Conservation (phyloP, 441 rosid genomes). For the Brassica hybrid region DNA sequence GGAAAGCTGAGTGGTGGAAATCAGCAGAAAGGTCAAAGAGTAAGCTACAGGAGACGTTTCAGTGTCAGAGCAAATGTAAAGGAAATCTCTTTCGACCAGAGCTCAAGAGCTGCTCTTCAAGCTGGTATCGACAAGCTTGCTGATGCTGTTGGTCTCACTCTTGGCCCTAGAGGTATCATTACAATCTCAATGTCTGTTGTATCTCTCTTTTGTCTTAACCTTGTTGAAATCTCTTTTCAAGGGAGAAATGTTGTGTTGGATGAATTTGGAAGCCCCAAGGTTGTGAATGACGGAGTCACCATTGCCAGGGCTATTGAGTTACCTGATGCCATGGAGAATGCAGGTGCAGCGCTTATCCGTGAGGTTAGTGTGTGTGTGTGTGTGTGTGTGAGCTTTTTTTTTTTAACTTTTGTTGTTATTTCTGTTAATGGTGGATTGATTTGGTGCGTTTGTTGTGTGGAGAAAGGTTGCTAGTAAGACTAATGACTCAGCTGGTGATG, state of each 20-base stretch:
- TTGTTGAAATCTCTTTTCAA: constrained; percentile 32
- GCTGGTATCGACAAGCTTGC: no score
- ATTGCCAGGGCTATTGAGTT: constrained; percentile 94
- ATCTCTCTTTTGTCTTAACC: not conserved
- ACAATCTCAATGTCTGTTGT: not conserved
- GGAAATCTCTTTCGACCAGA: constrained; percentile 89
- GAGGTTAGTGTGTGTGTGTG: constrained; percentile 56
- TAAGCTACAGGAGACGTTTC: constrained; percentile 68
- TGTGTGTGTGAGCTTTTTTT: constrained; percentile 3
- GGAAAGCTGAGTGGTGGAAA: constrained; percentile 56
- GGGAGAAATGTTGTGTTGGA: constrained; percentile 98
- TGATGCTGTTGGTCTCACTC: constrained; percentile 90
- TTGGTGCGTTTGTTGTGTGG: constrained; percentile 27
- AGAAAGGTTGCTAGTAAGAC: constrained; percentile 95
- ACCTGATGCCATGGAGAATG: constrained; percentile 92
- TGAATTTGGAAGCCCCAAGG: constrained; percentile 93
- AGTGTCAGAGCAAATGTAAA: constrained; percentile 79
- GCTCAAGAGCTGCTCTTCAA: constrained; percentile 76
- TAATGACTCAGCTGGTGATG: constrained; percentile 98
- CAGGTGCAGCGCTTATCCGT: constrained; percentile 94
- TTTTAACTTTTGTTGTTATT: not conserved
- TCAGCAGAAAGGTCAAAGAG: constrained; percentile 53
- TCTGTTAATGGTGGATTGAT: constrained; percentile 35
- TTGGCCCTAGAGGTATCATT: constrained; percentile 88
- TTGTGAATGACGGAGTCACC: constrained; percentile 96